Conservation (phyloP, 371 early-diverging fungal genomes). For the Syncephalastrum racemosum region DNA sequence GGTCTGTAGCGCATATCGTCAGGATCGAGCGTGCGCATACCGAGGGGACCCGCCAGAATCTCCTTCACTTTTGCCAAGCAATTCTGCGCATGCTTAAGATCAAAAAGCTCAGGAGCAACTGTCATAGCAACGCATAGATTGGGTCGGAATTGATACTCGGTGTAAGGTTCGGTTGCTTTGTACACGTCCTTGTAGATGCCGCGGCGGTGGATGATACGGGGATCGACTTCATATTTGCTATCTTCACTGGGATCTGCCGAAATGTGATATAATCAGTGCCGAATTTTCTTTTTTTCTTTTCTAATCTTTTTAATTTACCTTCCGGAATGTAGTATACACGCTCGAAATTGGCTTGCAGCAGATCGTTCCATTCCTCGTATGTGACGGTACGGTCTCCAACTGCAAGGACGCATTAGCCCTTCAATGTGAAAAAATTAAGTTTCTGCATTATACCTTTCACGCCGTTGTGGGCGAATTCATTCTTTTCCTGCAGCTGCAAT, state of each 20-base stretch:
- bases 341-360: conserved; percentile 84
- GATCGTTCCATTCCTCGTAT: conserved; percentile 76
- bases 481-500: conserved; percentile 44
- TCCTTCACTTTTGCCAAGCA: conserved; percentile 70
- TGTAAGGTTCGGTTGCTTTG: conserved; percentile 68
- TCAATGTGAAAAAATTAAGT: conserved; percentile 15
- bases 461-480: conserved; percentile 46
- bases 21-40: conserved; percentile 95
- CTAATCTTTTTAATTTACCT: conserved; percentile 32
- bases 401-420: not conserved
- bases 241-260: conserved; percentile 46
- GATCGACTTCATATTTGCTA: conserved; percentile 57
- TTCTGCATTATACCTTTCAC: conserved; percentile 34
- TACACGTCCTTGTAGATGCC: conserved; percentile 95
- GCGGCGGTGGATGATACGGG: conserved; percentile 79
- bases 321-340: conserved; percentile 84
- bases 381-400: conserved; percentile 36
- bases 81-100: conserved; percentile 67
- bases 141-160: conserved; percentile 93
- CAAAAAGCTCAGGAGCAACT: conserved; percentile 93
- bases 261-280: conserved; percentile 1
- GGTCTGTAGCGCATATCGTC: conserved; percentile 87
- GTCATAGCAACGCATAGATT: conserved; percentile 92
- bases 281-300: not conserved
- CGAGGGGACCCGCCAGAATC: conserved; percentile 81